Percentiles rank a stretch among this genome's conserved stretches.
Conservation (phyloP, 176 grass and related monocot genomes). For the Triticum urartu region DNA sequence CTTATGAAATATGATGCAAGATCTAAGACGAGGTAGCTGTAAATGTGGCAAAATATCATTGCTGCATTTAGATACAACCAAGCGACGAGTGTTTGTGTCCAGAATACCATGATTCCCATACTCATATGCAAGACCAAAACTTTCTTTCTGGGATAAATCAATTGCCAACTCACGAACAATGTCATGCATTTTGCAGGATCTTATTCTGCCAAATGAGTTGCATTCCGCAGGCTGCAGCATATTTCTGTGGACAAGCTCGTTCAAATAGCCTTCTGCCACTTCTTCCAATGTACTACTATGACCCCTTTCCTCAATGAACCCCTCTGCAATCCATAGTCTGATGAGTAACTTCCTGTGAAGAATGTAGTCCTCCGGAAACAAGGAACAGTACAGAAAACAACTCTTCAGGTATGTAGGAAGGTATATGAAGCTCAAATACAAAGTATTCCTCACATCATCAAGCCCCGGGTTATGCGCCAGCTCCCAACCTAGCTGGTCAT, state of each 20-base stretch:
- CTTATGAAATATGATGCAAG: not conserved
- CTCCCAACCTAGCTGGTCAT: not conserved
- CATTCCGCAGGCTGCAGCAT: not conserved
- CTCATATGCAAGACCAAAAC: not conserved
- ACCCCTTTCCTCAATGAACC: not conserved
- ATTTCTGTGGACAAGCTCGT: not conserved
- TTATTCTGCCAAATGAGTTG: not conserved
- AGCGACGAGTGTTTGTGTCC: not conserved
- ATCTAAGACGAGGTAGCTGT: not conserved
- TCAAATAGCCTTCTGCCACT: not conserved
- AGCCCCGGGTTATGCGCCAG: not conserved
- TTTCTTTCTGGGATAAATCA: not conserved
- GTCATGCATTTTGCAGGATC: not conserved
- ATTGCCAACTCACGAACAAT: not conserved
- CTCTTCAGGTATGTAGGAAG: not conserved
- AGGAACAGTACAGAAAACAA: not conserved
- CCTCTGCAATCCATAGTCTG: not conserved
- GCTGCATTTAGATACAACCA: not conserved
- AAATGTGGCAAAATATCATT: too few species aligned
- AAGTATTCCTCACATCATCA: not conserved
- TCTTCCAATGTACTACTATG: not conserved
- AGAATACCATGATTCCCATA: not conserved
- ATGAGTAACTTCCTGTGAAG: not conserved
- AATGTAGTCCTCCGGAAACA: not conserved
- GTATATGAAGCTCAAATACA: not conserved